Evolutionary conservation across 2,329 filamentous ascomycete genomes (phyloP).

Genomic region (Scedosporium dehoogii): DNA sequence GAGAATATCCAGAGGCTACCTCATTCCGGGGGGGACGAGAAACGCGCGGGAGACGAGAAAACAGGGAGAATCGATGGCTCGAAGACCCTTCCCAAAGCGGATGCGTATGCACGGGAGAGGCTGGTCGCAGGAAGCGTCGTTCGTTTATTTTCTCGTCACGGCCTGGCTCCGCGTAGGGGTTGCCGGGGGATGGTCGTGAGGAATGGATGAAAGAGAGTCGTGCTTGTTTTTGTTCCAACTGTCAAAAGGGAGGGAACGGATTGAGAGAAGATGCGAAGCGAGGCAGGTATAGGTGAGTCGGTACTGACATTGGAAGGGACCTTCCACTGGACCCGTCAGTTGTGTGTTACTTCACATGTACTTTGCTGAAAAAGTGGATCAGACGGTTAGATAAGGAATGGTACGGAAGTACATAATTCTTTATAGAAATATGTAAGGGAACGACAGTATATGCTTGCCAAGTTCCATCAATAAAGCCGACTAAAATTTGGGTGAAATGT

Average conservation of each 20-base stretch:
- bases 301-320: neutral
- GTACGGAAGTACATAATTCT: neutral
- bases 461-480: neutral
- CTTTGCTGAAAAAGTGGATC: neutral
- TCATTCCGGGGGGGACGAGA: slow-evolving; percentile 36
- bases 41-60: slow-evolving; percentile 6
- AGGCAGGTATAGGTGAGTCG: slow-evolving; percentile 1
- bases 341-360: neutral
- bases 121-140: neutral
- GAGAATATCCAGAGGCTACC: slow-evolving; percentile 46
- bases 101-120: neutral
- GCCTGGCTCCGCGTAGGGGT: neutral
- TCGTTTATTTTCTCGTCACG: neutral
- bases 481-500: neutral
- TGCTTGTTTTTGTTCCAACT: slow-evolving; percentile 5
- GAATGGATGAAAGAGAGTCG: neutral
- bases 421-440: neutral
- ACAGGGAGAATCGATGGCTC: slow-evolving; percentile 3
- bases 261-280: slow-evolving; percentile 1
- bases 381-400: neutral
- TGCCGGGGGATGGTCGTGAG: neutral
- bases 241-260: neutral
- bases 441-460: neutral
- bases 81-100: neutral
- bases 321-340: neutral